Percentiles rank a stretch among this genome's conserved stretches.
Evolutionary conservation across 2,329 filamentous ascomycete species (phyloP).

Genomic region (Sporothrix humicola): DNA sequence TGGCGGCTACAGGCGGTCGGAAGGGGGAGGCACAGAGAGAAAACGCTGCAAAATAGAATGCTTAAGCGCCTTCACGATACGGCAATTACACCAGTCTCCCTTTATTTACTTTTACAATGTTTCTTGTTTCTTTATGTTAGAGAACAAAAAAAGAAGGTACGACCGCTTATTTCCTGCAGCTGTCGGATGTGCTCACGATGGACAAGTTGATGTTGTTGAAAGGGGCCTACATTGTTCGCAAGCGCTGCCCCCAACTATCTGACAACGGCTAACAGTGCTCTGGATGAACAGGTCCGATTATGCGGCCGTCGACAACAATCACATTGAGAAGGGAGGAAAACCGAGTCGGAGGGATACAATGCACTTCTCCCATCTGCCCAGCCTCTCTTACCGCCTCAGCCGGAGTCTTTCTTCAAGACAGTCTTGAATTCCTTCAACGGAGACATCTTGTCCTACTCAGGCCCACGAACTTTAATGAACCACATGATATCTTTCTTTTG

Average conservation of each 20-base stretch:
- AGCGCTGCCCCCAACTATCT: not conserved
- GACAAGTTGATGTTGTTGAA: not conserved
- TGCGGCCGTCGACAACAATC: not conserved
- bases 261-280: not conserved
- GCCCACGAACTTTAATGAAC: not conserved
- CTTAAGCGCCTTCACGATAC: slow-evolving; percentile 11
- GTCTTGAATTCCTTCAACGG: not conserved
- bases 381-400: slow-evolving; percentile 7
- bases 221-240: not conserved
- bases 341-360: no score
- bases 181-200: not conserved
- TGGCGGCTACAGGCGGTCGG: not conserved
- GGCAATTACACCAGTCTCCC: not conserved
- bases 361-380: no score
- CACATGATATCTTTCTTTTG: not conserved
- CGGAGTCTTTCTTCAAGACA: not conserved
- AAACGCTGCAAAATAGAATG: not conserved
- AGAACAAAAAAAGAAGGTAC: not conserved
- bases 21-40: not conserved
- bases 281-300: not conserved
- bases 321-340: not conserved
- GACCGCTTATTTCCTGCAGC: not conserved
- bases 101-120: not conserved
- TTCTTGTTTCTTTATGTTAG: not conserved
- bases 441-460: not conserved